Base-by-base conservation (phyloP, 257 asterid species). In the Scutellaria baicalensis region DNA sequence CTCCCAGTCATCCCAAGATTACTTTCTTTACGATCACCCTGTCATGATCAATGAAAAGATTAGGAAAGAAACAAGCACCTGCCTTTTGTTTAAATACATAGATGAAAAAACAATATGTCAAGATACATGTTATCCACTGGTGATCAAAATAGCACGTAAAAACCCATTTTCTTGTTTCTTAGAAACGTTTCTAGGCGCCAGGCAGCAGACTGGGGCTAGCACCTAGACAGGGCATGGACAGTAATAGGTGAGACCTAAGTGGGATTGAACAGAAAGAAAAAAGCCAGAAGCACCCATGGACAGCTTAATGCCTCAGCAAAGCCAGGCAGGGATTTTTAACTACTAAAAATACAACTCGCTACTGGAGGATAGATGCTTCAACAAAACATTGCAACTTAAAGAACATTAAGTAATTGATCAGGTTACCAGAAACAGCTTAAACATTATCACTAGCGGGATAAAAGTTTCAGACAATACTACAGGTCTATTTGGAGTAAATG, bases 1-100 rank as follows among this genome's bases (percentile, higher is more conserved):
- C 70, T 87, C 61, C 96, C 99, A 23, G 74, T 61, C 99, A 93
- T 91, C 78, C 99, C 99, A 42, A 86, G 78, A 77, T 84, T 45
- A 73, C 77, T 75, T 81, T 91, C 95, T 61, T 68, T 83, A 56
- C 75, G 83, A 73, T 74, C 84, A 76, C 78, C 90, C 96, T 93
- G 83, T 76, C 59, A 78, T 9, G 56, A 66, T 50, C 66, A 71
- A 64, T 42, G 68, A 36, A 68, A 74, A 56, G 17, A 55, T 64
- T 50, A 74, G 75, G 58, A 51, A 75, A 69, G 33, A 52, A 58
- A 33, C 21, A 17, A 65, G 48, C 67, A 59, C 36, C 45, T 31
- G 43, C 11, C 56, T 40, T 72, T 43, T 45, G 18, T 66, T 48
- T 55, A 62, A 21, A 63, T 48, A 42, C 40, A 60, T 31, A 16